Percentiles rank a stretch among this genome's conserved stretches.
Evolutionary conservation across 2,329 filamentous ascomycete species (phyloP).

Genomic region (Aspergillus transmontanensis): DNA sequence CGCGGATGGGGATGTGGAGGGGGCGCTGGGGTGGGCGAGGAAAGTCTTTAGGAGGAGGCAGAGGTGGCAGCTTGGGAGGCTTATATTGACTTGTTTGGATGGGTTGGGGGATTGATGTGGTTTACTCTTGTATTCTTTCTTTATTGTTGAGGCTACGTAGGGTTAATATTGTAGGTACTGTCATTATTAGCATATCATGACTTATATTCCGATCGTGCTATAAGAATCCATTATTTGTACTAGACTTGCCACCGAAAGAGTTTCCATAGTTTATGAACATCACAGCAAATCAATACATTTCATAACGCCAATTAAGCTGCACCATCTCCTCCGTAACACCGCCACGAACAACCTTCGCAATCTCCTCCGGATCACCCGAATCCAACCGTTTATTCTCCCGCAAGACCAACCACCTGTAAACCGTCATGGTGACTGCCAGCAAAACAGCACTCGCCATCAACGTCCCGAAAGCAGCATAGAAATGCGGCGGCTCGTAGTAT

Average conservation of each 20-base stretch:
- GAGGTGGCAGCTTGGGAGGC: constrained; percentile 34
- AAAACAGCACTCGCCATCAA: constrained; percentile 31
- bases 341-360: constrained; percentile 44
- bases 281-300: constrained; percentile 41
- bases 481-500: constrained; percentile 32
- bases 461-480: constrained; percentile 46
- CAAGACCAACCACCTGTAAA: constrained; percentile 42
- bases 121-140: neutral
- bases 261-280: neutral
- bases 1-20: constrained; percentile 32
- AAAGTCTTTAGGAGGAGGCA: constrained; percentile 33
- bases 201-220: neutral
- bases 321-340: constrained; percentile 51
- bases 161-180: neutral
- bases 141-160: too few relatives aligned
- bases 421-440: constrained; percentile 38
- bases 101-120: constrained; percentile 1
- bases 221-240: fast-evolving
- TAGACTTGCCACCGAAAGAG: neutral
- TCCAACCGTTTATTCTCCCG: constrained; percentile 45
- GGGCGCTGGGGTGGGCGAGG: constrained; percentile 33
- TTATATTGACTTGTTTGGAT: constrained; percentile 36
- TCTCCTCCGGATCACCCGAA: constrained; percentile 37
- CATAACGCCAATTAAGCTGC: constrained; percentile 46
- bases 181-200: neutral